Evolutionary conservation across 176 grass and related monocot species (phyloP).

Genomic region (Oryza officinalis): DNA sequence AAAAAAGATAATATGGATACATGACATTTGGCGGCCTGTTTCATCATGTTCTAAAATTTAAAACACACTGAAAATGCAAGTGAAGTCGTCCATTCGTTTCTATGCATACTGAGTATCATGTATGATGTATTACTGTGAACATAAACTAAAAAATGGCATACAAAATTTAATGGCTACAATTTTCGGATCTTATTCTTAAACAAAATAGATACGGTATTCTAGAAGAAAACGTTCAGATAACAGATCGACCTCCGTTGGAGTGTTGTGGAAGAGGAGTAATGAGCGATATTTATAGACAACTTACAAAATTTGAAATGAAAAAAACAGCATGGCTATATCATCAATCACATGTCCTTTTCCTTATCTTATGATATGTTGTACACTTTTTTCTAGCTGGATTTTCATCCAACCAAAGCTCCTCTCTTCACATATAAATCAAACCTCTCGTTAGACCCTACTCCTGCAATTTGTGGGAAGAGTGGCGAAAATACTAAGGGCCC

Average conservation of each 20-base stretch:
- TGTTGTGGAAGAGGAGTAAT: neutral
- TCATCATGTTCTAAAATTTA: too few species aligned
- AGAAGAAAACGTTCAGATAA: neutral
- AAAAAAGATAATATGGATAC: neutral
- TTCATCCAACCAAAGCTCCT: neutral
- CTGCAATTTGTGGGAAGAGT: too few species aligned
- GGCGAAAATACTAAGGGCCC: too few species aligned
- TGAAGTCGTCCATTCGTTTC: too few species aligned
- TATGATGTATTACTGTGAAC: too few species aligned
- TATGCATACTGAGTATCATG: too few species aligned
- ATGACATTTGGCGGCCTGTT: neutral
- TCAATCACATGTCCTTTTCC: neutral
- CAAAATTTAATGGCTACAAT: neutral
- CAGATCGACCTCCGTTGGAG: neutral
- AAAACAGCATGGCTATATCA: neutral
- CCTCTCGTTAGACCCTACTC: too few species aligned
- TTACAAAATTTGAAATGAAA: neutral
- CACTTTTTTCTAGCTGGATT: neutral
- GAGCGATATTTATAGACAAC: neutral
- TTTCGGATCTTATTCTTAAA: neutral
- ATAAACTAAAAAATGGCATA: neutral
- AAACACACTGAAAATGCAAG: too few species aligned
- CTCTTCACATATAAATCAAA: neutral
- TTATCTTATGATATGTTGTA: too few species aligned
- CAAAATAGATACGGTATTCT: neutral